phyloP scores from a whole-genome alignment of 2,329 filamentous ascomycete species.

The Calcarisporium arbuscula region DNA sequence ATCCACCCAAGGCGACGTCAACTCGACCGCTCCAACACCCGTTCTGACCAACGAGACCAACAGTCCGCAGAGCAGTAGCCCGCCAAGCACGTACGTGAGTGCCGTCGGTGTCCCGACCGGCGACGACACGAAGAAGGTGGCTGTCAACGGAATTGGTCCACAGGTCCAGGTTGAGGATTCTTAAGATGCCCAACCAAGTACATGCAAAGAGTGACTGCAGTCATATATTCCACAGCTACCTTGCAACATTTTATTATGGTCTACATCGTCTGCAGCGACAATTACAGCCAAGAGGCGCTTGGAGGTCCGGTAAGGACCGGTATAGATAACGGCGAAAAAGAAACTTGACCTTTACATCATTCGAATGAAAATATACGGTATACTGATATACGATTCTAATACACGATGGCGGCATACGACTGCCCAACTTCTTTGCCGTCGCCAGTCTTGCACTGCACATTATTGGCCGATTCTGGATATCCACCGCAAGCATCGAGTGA shows the following conservation, averaged over 20 bases:
- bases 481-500: too few species aligned
- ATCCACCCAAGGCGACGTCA: conserved; percentile 37
- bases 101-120: conserved; percentile 35
- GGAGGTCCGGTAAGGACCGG: not conserved
- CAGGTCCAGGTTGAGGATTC: conserved; percentile 25
- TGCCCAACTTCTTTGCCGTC: too few species aligned
- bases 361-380: conserved; percentile 12
- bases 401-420: conserved; percentile 3
- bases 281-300: not conserved
- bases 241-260: conserved; percentile 5
- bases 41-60: conserved; percentile 63
- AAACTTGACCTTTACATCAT: conserved; percentile 4
- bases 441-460: not conserved
- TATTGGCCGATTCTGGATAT: not conserved
- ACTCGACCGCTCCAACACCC: conserved; percentile 52
- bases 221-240: too few species aligned
- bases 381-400: conserved; percentile 15
- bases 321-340: conserved; percentile 8
- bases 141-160: conserved; percentile 10
- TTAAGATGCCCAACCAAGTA: too few species aligned
- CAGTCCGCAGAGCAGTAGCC: conserved; percentile 60
- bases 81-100: conserved; percentile 57
- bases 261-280: not conserved
- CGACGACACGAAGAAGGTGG: conserved; percentile 19
- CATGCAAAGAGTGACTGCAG: too few species aligned